These are phyloP conservation scores for Penicillium expansum DNA, from an alignment of 2,329 filamentous ascomycete genomes.

Conservation along the genomic window DNA sequence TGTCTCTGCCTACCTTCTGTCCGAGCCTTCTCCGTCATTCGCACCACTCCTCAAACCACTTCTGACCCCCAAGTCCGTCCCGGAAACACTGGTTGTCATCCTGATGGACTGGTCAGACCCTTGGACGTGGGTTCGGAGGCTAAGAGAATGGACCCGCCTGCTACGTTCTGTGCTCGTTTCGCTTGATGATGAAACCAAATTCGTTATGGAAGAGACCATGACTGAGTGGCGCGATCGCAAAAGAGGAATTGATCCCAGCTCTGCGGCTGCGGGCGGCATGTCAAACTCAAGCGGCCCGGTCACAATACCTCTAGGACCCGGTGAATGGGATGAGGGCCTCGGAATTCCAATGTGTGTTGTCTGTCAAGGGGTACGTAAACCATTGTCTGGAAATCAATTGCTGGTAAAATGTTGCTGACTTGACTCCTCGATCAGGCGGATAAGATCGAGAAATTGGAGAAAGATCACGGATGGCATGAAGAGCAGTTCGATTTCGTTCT, in stretches of 20 bases:
- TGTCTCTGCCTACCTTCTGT: conserved; percentile 82
- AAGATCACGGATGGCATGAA: conserved; percentile 89
- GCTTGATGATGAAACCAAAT: conserved; percentile 72
- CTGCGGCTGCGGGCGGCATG: conserved; percentile 54
- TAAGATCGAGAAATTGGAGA: conserved; percentile 86
- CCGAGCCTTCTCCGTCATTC: conserved; percentile 80
- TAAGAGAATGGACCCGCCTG: conserved; percentile 85
- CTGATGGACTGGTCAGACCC: conserved; percentile 95
- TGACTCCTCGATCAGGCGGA: conserved; percentile 58
- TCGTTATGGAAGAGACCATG: conserved; percentile 85
- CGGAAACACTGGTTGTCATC: conserved; percentile 83
- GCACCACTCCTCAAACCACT: conserved; percentile 79
- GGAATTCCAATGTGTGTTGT: conserved; percentile 87
- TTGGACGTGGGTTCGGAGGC: conserved; percentile 84
- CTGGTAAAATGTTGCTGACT: conserved; percentile 21
- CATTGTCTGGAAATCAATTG: neutral
- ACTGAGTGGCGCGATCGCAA: conserved; percentile 73
- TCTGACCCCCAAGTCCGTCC: conserved; percentile 76
- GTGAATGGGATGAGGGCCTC: conserved; percentile 89
- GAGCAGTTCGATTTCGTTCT: conserved; percentile 95
- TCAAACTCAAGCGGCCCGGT: conserved; percentile 63
- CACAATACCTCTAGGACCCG: conserved; percentile 74
- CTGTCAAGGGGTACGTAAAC: conserved; percentile 76
- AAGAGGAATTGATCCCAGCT: conserved; percentile 59
- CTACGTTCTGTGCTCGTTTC: conserved; percentile 73